Evolutionary conservation across 768 basidiomycete species (phyloP), one percentile per base, ranked within the genome.

Genomic region (Termitomyces sp.): DNA sequence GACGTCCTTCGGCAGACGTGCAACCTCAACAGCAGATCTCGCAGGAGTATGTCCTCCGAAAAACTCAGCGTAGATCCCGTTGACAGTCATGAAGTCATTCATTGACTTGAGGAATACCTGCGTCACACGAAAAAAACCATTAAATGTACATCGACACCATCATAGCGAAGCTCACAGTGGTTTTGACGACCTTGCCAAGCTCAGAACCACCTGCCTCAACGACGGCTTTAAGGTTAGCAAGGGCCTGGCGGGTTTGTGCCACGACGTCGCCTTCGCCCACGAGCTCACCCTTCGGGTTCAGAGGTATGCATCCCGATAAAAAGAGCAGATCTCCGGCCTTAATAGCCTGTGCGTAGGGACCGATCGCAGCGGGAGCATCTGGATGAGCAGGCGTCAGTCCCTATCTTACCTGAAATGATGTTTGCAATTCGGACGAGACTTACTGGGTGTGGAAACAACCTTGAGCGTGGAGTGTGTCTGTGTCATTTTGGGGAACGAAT

Each of bases 41-140:
- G 97, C 94, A 48, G 97, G 96, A 72, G 91, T 94, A 75, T 95
- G 91, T 33, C 83, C 80, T 10, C 91, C 94, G 69, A 98, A 98
- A 73, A 91, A 88, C 55, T 82, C 76, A 36, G 82, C 82, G 70
- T 97, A 98, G 61, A 94, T 77, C 16, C 72, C 81, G 70, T 98
- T 98, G 65, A 97, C 84, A 42, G 80, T 75, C 4, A 68, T 84
- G 68, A 98, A 98, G 71, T 99, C 91, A 63, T 91, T 78, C 92
- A 98, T 95, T 61, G 82, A 76, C 72, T 96, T 93, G 69, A 98
- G 73, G 76, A 97, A 98, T 26, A 95, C 88, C 93, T 94, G 59
- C 3, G 54, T 49, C 49, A 44, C 35, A 33, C 13, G 20, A 28
- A 22, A n/a, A n/a, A 42, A 6, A 13, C n/a, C 20, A 32, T 55